phyloP scores from a whole-genome alignment of 805 yeast species.

The Scheffersomyces spartinae region DNA sequence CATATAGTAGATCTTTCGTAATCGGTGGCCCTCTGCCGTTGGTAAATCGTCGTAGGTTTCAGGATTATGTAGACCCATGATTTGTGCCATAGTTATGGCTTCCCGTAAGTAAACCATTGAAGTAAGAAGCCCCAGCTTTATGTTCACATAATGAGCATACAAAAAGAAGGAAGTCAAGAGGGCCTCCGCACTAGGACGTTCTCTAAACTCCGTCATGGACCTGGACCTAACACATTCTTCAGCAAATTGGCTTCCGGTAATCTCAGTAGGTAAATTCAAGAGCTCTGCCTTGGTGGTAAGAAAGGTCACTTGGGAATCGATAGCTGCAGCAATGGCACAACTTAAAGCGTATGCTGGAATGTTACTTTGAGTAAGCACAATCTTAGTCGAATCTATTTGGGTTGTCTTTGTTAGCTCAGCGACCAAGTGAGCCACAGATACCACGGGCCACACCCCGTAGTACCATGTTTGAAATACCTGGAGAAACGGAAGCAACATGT shows the following conservation, averaged over 20 bases:
- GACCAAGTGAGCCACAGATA: no score
- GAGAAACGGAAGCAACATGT: no score
- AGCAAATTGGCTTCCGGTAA: no score
- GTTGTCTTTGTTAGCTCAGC: no score
- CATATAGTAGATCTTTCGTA: conserved; percentile 24
- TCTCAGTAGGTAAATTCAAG: conserved; percentile 4
- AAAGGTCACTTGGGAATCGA: conserved; percentile 13
- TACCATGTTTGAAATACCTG: no score
- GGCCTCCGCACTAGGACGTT: conserved; percentile 15
- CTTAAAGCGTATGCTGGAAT: no score
- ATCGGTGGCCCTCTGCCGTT: conserved; percentile 23
- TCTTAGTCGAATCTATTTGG: no score
- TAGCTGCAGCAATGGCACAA: conserved; percentile 26
- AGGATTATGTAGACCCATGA: conserved; percentile 21
- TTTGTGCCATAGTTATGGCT: conserved; percentile 25
- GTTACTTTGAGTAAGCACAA: no score
- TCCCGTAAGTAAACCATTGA: conserved; percentile 25
- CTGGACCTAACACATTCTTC: conserved; percentile 17
- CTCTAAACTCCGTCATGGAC: conserved; percentile 14
- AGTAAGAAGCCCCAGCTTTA: conserved; percentile 13
- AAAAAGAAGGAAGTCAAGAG: conserved; percentile 24
- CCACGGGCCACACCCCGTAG: no score
- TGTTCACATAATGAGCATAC: conserved; percentile 21
- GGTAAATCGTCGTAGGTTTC: conserved; percentile 13
- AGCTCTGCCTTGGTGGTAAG: conserved; percentile 4